Base-by-base conservation (phyloP, 2,329 filamentous ascomycete genomes). In the Penicillium griseofulvum region DNA sequence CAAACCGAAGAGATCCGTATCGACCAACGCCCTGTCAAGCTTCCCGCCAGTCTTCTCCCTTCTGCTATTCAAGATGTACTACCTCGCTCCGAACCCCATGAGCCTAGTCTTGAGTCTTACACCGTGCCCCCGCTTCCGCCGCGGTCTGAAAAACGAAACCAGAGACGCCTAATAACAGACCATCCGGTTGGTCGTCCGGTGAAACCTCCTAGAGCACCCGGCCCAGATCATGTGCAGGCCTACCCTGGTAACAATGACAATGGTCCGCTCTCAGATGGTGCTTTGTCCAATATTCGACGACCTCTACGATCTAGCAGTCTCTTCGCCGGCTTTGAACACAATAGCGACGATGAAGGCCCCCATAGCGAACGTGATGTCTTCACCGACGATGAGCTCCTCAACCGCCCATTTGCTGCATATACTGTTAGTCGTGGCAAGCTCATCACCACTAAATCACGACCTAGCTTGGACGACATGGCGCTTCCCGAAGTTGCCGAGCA, bases 1-100 rank as follows among this genome's bases (percentile, higher is more conserved):
- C 94, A 99, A 77, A 99, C 94, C 0, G 92, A 97, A 64, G 89
- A 90, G 56, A 97, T 97, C 55, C 84, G 90, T 52, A 84, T 95
- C 6, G 92, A 96, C 68, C 84, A 85, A 75, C 84, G 91, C 57
- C 77, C 90, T 42, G 84, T 88, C 57, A 87, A 86, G 62, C 79
- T 96, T 26, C 90, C 91, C 14, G 78, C 85, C 1, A 89, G 94
- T 68, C 80, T 96, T 33, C 85, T 91, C 53, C 91, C 91, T 0
- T 93, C 90, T 0, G 81, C 87, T 17, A 88, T 96, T 57, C 76
- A 76, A n/a, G 82, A 81, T 49, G 74, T 79, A 54, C 78, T 80
- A 34, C 70, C 73, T 10, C 59, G 55, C 19, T 48, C 61, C 17
- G 59, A 62, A 41, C 31, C 55, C 12, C 59, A 66, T 24, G 66